Evolutionary conservation across 2,329 filamentous ascomycete genomes (phyloP).

Genomic region (Anisogramma anomala): DNA sequence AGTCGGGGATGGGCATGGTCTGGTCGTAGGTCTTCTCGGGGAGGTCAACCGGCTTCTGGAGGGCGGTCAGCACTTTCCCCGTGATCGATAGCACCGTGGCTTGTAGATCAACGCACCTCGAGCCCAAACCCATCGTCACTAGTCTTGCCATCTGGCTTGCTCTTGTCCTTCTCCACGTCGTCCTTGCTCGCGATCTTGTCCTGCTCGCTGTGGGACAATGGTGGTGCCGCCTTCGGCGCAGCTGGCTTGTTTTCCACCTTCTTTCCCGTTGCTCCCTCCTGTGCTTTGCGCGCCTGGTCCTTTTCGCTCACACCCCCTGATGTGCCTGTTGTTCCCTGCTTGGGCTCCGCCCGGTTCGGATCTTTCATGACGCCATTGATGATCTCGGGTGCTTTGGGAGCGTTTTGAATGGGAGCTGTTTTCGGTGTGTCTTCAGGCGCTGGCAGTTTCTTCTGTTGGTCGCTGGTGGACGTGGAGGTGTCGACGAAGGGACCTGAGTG

Average conservation of each 20-base stretch:
- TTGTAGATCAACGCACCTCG: slow-evolving; percentile 39
- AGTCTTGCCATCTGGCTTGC: slow-evolving; percentile 26
- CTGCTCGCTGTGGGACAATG: slow-evolving; percentile 69
- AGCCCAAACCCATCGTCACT: slow-evolving; percentile 35
- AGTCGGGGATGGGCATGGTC: slow-evolving; percentile 56
- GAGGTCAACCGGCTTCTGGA: slow-evolving; percentile 68
- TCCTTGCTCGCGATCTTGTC: slow-evolving; percentile 45
- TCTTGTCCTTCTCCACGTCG: slow-evolving; percentile 30
- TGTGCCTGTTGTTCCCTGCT: slow-evolving; percentile 77
- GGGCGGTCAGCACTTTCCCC: slow-evolving; percentile 4
- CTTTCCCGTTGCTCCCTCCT: slow-evolving; percentile 53
- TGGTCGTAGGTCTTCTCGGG: slow-evolving; percentile 68
- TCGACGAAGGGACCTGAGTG: slow-evolving; percentile 75
- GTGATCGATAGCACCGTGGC: neutral
- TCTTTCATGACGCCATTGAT: slow-evolving; percentile 91
- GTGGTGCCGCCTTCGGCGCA: slow-evolving; percentile 74
- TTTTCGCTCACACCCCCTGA: slow-evolving; percentile 85
- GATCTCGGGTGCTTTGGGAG: slow-evolving; percentile 48
- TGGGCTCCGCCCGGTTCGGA: slow-evolving; percentile 60
- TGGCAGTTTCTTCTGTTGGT: slow-evolving; percentile 29
- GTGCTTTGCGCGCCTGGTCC: slow-evolving; percentile 59
- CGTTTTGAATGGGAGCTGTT: slow-evolving; percentile 44
- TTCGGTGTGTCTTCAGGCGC: slow-evolving; percentile 37
- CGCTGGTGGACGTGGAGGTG: slow-evolving; percentile 29
- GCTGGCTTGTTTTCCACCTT: slow-evolving; percentile 66